Evolutionary conservation across 352 stramenopile genomes (phyloP), one percentile per base, ranked within the genome.

Genomic region (Pythium scleroteichum): DNA sequence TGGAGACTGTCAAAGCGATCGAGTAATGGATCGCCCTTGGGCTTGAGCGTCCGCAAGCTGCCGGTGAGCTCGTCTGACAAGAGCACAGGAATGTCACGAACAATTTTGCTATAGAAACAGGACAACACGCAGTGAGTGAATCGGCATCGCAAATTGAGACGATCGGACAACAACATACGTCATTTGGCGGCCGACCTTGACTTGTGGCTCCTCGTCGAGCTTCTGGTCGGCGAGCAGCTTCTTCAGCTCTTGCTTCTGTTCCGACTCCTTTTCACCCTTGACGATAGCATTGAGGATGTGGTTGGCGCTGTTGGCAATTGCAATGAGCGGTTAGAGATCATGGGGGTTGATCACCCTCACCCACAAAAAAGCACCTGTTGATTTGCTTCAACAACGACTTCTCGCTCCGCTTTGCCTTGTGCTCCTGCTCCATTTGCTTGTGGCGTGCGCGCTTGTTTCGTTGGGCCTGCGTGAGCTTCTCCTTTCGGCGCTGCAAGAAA

Each of bases 311-410:
- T 35, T n/a, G 4, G 20, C 10, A 10, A 35, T 5, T 10, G 10
- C 29, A 35, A 35, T 10, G 29, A 35, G 29, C 29, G 42, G n/a
- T 35, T 55, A 5, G 29, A 50, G n/a, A n/a, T n/a, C n/a, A n/a
- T n/a, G n/a, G n/a, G n/a, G n/a, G n/a, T n/a, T n/a, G n/a, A n/a
- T n/a, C n/a, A n/a, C n/a, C n/a, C n/a, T 17, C 16, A 3, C 1
- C 4, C 29, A 35, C 29, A 35, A 35, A 10, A 5, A 35, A 35
- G 67, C 80, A 94, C 85, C 72, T 68, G 59, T 95, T 95, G 62
- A 95, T 95, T 60, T 95, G 86, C 71, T 92, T 92, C 59, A 92
- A 63, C 38, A 94, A 76, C n/a, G 76, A 55, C 64, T 92, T 92
- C 46, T 91, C 73, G 24, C 72, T 73, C 64, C 80, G 71, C 40